Evolutionary conservation across 345 rosid genomes (phyloP), one percentile per base, ranked within the genome.

Genomic region (Dovyalis caffra): DNA sequence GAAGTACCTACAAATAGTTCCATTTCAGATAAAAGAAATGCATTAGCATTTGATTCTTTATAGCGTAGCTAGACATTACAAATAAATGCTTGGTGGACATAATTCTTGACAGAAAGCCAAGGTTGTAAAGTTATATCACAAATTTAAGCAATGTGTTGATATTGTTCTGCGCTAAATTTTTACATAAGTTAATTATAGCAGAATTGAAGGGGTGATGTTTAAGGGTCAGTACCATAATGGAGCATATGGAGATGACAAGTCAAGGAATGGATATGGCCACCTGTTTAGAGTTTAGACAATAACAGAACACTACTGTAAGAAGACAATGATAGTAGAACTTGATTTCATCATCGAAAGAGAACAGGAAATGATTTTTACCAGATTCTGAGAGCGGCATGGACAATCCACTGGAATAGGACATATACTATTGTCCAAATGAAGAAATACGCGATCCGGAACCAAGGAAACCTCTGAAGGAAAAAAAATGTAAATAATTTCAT

Each of bases 261-360:
- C 99, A 28, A 96, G 89, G 75, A 96, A 96, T 62, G 98, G 98
- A 75, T 93, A 96, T 25, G 98, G 98, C 98, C 98, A 96, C 99
- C 99, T 93, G 87, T 84, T 76, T 75, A 66, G 64, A 8, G 87
- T 84, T 76, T 75, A 66, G 64, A 8, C 28, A 74, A 26, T 15
- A 29, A 23, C 57, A 73, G 34, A 51, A 45, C 43, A 64, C 70
- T 58, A 34, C 14, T 0, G 31, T 16, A 28, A 25, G 16, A 37
- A 8, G 66, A 21, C 8, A 45, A 65, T 20, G 31, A 70, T 65
- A 31, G 28, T n/a, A n/a, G n/a, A 56, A 35, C 25, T 60, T 29
- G 31, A n/a, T 64, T 73, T 15, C 9, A 15, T 29, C 2, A 9
- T 53, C 69, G 45, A 31, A 71, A 66, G 43, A 47, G 14, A 43